Evolutionary conservation across 2,329 filamentous ascomycete genomes (phyloP), one percentile per base, ranked within the genome.

Genomic region (Aspergillus hiratsukae): DNA sequence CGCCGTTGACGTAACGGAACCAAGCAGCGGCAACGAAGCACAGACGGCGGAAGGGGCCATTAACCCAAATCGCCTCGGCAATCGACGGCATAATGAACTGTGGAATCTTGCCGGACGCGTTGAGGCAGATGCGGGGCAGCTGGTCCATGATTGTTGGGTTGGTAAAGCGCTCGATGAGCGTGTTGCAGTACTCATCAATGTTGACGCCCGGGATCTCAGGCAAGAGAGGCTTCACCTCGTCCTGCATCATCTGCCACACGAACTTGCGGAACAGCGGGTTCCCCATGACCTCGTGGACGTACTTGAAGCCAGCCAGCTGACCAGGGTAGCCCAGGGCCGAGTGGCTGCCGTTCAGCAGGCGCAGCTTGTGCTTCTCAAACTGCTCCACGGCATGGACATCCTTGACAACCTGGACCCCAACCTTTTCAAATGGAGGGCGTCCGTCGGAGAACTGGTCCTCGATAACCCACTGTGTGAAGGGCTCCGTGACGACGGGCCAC

Each of bases 131-230:
- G 40, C 80, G 80, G 41, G 78, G 76, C 54, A 82, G 72, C 70
- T 81, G 79, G 58, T 82, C 80, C 78, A 77, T 81, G 64, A 82
- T 81, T 53, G 80, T 81, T 0, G 80, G 79, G 77, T 82, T 82
- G 65, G 78, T 77, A 73, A 82, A 82, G 40, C 80, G 80, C 68
- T 80, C 78, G 58, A 82, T 76, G 48, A 82, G 76, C 0, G 79
- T 82, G 58, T 75, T 69, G 73, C 78, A 81, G 70, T 82, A 82
- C 61, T 78, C 61, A 61, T 82, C 79, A 52, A 82, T 77, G 62
- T 80, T 68, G 58, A 82, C 79, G 40, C 78, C 80, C 0, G 74
- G 72, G 40, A 82, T 82, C 7, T 73, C 74, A 23, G 80, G 80
- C 37, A 82, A 70, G 17, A 80, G 71, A 0, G 80, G 80, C 72